Evolutionary conservation across 495 filamentous ascomycete species (phyloP).

Genomic region (Xylaria palmicola): DNA sequence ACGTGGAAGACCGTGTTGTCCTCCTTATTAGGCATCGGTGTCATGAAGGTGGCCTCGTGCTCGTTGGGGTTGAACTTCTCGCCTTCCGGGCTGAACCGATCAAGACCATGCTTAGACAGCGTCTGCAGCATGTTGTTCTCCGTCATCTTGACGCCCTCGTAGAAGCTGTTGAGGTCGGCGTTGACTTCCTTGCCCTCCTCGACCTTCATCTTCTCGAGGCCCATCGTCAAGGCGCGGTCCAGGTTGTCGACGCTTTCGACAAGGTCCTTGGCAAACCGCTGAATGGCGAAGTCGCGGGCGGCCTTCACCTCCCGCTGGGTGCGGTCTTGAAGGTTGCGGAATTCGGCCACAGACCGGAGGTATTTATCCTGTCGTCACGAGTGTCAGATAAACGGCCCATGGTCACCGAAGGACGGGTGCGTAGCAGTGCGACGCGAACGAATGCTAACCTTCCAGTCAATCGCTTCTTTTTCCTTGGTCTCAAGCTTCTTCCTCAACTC

Average conservation of each 20-base stretch:
- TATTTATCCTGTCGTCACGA: conserved; percentile 72
- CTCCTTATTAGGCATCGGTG: conserved; percentile 78
- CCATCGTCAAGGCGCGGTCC: conserved; percentile 87
- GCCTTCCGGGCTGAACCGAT: conserved; percentile 77
- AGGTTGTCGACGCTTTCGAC: conserved; percentile 95
- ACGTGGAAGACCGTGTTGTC: conserved; percentile 87
- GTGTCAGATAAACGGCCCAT: conserved; percentile 14
- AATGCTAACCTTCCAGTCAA: conserved; percentile 77
- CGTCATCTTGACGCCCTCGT: conserved; percentile 91
- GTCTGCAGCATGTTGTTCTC: conserved; percentile 84
- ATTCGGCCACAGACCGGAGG: conserved; percentile 89
- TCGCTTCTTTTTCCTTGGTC: conserved; percentile 75
- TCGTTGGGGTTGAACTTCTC: conserved; percentile 92
- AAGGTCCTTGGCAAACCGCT: conserved; percentile 90
- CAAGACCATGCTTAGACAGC: conserved; percentile 88
- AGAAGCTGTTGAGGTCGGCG: conserved; percentile 74
- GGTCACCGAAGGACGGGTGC: not conserved
- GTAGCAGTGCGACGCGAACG: conserved; percentile 13
- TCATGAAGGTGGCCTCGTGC: conserved; percentile 95
- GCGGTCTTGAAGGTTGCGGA: conserved; percentile 94
- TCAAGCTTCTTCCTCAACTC: conserved; percentile 68
- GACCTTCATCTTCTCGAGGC: conserved; percentile 63
- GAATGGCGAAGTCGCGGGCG: conserved; percentile 89
- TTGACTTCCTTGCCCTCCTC: conserved; percentile 53
- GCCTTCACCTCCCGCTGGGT: conserved; percentile 85